phyloP scores from a whole-genome alignment of 441 rosid genomes.

The Mallotus japonicus region DNA sequence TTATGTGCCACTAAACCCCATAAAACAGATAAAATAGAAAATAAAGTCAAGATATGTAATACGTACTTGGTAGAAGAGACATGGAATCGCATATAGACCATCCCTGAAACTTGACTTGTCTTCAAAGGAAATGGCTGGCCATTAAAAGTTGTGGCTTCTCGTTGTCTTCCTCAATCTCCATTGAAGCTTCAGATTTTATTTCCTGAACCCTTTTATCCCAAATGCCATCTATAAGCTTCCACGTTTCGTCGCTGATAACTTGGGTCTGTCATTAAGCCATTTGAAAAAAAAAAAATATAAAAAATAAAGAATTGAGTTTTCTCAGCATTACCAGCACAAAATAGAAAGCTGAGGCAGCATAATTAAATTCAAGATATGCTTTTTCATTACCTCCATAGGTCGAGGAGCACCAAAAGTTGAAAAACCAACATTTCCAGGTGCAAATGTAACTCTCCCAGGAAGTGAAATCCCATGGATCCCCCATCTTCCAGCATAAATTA shows the following conservation, averaged over 20 bases:
- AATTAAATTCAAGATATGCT: not conserved
- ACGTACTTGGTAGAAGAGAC: too few species aligned
- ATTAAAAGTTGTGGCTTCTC: conserved; percentile 80
- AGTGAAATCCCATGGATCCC: conserved; percentile 82
- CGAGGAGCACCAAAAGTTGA: conserved; percentile 93
- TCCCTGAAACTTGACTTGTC: not conserved
- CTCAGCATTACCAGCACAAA: conserved; percentile 19
- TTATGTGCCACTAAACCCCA: not conserved
- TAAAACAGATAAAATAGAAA: not conserved
- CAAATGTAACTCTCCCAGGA: conserved; percentile 92
- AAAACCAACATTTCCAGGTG: conserved; percentile 96
- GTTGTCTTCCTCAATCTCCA: conserved; percentile 65
- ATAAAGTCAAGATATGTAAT: not conserved
- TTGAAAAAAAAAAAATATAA: not conserved
- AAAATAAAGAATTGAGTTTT: too few species aligned
- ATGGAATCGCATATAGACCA: not conserved
- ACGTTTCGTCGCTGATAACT: conserved; percentile 68
- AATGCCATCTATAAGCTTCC: conserved; percentile 83
- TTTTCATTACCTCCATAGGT: conserved; percentile 65
- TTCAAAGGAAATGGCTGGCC: conserved; percentile 82
- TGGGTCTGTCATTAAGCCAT: conserved; percentile 56
- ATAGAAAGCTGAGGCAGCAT: not conserved
- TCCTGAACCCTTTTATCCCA: conserved; percentile 81
- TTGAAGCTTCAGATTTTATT: conserved; percentile 59
- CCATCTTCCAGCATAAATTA: conserved; percentile 95